phyloP scores from a whole-genome alignment of 148 eudicot species.

The Nepenthes mirabilis region DNA sequence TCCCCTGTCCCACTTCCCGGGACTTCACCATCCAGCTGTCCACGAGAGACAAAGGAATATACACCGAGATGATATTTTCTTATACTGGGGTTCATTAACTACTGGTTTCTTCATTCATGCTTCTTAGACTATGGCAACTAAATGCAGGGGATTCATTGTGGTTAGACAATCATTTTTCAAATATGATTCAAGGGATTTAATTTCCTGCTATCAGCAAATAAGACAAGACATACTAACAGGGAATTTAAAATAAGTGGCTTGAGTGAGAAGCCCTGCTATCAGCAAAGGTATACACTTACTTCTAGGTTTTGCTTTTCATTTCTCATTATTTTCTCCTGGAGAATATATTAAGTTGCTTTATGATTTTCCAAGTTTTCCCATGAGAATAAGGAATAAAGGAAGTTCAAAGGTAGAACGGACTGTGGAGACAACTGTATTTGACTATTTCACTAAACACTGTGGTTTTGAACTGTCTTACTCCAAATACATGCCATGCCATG shows the following conservation, averaged over 20 bases:
- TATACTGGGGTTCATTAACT: not conserved
- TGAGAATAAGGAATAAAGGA: slow-evolving; percentile 30
- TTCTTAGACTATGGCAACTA: slow-evolving; percentile 5
- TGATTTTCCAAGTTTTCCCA: slow-evolving; percentile 31
- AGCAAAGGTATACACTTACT: slow-evolving; percentile 43
- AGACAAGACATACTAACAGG: slow-evolving; percentile 49
- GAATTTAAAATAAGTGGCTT: slow-evolving; percentile 68
- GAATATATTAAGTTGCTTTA: slow-evolving; percentile 9
- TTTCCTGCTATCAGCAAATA: slow-evolving; percentile 29
- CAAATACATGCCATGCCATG: slow-evolving; percentile 64
- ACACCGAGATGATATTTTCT: not conserved
- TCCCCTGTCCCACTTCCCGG: slow-evolving; percentile 26
- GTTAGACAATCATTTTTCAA: slow-evolving; percentile 77
- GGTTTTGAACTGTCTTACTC: slow-evolving; percentile 44
- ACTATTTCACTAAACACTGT: slow-evolving; percentile 51
- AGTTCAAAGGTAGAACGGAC: slow-evolving; percentile 23
- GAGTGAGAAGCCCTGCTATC: slow-evolving; percentile 72
- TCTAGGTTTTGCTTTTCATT: slow-evolving; percentile 2
- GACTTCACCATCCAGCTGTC: slow-evolving; percentile 11
- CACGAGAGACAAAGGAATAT: slow-evolving; percentile 12
- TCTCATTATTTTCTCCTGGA: slow-evolving; percentile 2
- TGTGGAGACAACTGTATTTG: slow-evolving; percentile 50
- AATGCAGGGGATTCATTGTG: slow-evolving; percentile 70
- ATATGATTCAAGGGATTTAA: slow-evolving; percentile 38
- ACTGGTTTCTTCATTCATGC: not conserved